A percentile compares a stretch with the other conserved stretches of the same genome.
Conservation (phyloP, 2,329 filamentous ascomycete genomes). For the Alternaria panax region DNA sequence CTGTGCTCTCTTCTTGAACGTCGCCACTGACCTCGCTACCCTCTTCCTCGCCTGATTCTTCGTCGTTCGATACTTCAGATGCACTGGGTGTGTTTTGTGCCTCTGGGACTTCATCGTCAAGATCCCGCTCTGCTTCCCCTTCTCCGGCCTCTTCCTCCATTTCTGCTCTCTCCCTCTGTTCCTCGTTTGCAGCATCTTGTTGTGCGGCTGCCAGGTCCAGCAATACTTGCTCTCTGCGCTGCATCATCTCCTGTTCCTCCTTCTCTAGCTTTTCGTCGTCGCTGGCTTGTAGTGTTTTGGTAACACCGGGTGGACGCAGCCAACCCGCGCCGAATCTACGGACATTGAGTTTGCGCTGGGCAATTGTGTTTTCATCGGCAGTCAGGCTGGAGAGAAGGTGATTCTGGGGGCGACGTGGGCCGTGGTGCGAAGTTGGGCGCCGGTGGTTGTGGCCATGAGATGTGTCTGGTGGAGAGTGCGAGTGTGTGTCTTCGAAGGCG, state of each 20-base stretch:
- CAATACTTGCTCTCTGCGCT: conserved; percentile 73
- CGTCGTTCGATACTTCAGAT: conserved; percentile 46
- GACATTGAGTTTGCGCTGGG: conserved; percentile 80
- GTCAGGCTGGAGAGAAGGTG: conserved; percentile 70
- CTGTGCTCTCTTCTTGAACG: conserved; percentile 39
- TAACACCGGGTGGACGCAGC: conserved; percentile 86
- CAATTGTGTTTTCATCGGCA: conserved; percentile 78
- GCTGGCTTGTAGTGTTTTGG: conserved; percentile 89
- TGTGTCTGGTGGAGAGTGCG: conserved; percentile 28
- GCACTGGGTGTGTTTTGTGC: conserved; percentile 40
- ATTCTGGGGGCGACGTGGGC: conserved; percentile 18
- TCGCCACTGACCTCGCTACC: conserved; percentile 33
- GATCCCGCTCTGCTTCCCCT: conserved; percentile 42
- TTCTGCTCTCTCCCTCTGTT: conserved; percentile 53
- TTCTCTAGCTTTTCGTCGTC: conserved; percentile 89
- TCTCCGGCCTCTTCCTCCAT: conserved; percentile 43
- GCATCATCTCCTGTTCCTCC: conserved; percentile 80
- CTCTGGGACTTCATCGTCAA: conserved; percentile 52
- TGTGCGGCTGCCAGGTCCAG: conserved; percentile 72
- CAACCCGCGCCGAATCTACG: conserved; percentile 87
- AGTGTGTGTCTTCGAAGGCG: conserved; percentile 26
- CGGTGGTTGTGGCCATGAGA: conserved; percentile 25
- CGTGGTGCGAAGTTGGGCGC: conserved; percentile 28
- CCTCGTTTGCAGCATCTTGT: conserved; percentile 55
- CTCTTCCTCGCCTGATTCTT: conserved; percentile 18